Conservation (phyloP, 208 protist species). For the Acanthamoeba royreba region DNA sequence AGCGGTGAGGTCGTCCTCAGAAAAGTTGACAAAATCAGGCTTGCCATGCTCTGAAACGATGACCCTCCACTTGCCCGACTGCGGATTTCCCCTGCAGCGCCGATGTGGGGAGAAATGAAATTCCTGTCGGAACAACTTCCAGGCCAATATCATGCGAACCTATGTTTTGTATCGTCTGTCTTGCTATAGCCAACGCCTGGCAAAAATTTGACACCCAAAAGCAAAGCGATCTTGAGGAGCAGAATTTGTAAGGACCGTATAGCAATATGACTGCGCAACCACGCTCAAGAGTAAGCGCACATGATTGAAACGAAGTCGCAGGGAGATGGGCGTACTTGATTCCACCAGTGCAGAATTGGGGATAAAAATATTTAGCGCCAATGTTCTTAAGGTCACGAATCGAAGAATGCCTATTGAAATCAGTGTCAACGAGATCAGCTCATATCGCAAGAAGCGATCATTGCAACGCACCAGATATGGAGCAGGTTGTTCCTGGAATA, state of each 20-base stretch:
- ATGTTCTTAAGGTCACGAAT: conserved; percentile 40
- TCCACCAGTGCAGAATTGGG: conserved; percentile 16
- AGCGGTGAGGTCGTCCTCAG: not conserved
- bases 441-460: not conserved
- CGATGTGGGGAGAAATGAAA: not conserved
- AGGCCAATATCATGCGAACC: no score
- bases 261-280: not conserved
- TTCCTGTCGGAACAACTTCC: not conserved
- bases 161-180: not conserved
- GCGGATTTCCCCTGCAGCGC: not conserved
- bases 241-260: not conserved
- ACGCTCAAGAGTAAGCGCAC: not conserved
- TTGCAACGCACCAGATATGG: not conserved
- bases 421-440: not conserved
- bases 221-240: not conserved
- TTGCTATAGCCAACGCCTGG: not conserved
- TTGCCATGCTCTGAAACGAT: not conserved
- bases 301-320: not conserved
- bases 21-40: not conserved
- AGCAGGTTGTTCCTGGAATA: conserved; percentile 26
- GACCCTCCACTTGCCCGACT: not conserved
- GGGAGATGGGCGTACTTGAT: not conserved
- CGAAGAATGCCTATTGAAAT: not conserved
- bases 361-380: conserved; percentile 31
- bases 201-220: not conserved